Evolutionary conservation across 495 filamentous ascomycete genomes (phyloP).

Genomic region (Tricharina praecox): DNA sequence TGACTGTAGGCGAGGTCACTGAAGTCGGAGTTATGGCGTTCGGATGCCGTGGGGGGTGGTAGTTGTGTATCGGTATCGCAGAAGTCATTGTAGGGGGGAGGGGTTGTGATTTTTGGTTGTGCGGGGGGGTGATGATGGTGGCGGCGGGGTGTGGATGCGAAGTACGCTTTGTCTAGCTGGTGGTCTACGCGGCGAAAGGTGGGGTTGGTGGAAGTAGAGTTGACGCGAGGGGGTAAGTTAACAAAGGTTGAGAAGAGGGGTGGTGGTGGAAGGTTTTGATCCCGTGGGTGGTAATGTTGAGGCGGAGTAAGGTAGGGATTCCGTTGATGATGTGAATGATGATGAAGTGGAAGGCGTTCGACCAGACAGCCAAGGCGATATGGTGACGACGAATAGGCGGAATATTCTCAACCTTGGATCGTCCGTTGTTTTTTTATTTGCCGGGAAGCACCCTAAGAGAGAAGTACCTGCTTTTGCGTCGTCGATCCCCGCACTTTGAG

Average conservation of each 20-base stretch:
- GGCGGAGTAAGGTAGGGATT: not conserved
- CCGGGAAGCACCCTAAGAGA: too few relatives aligned
- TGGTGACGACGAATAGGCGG: not conserved
- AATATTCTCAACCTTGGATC: too few relatives aligned
- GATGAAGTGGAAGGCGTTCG: too few relatives aligned
- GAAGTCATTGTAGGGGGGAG: slow-evolving; percentile 20
- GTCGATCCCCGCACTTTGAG: too few relatives aligned
- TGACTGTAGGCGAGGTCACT: slow-evolving; percentile 16
- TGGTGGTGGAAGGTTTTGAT: too few relatives aligned
- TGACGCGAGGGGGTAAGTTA: not conserved
- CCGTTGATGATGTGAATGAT: not conserved
- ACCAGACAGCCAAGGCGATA: not conserved
- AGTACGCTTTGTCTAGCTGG: not conserved
- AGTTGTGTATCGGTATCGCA: slow-evolving; percentile 20
- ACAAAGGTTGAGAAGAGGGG: not conserved
- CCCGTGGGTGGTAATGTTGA: too few relatives aligned
- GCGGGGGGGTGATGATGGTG: not conserved
- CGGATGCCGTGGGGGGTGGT: slow-evolving; percentile 24
- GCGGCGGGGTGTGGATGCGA: too few relatives aligned
- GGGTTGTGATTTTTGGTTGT: too few relatives aligned
- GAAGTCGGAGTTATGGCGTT: slow-evolving; percentile 15
- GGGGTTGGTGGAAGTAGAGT: not conserved
- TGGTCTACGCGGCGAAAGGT: not conserved
- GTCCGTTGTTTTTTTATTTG: too few relatives aligned
- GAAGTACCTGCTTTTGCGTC: too few relatives aligned